A percentile compares a stretch with the other conserved stretches of the same genome.
Conservation (phyloP, 2,329 filamentous ascomycete genomes). For the Ceratocystis cubensis region DNA sequence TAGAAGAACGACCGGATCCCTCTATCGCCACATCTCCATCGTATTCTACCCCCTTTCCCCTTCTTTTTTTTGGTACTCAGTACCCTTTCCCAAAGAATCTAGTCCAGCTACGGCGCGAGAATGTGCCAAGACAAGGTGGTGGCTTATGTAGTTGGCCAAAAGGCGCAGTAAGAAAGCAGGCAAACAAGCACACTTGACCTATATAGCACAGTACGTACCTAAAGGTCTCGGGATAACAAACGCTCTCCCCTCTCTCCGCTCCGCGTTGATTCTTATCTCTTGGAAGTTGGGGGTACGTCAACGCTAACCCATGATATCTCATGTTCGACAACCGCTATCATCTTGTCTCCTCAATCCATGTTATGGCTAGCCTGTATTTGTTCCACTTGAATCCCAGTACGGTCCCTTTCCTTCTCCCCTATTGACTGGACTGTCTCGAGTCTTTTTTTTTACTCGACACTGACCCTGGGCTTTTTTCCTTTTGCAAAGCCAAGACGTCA, state of each 20-base stretch:
- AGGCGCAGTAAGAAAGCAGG: background rate
- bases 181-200: background rate
- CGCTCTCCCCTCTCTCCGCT: background rate
- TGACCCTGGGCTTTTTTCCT: background rate
- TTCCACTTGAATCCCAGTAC: background rate
- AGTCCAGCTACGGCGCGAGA: background rate
- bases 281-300: background rate
- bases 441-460: background rate
- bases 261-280: background rate
- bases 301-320: background rate
- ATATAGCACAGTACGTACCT: background rate
- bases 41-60: background rate
- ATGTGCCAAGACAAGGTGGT: conserved; percentile 5
- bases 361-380: background rate
- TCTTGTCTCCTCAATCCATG: background rate
- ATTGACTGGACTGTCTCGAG: background rate
- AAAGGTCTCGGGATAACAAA: background rate
- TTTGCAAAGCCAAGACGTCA: background rate
- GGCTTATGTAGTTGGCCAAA: conserved; percentile 3
- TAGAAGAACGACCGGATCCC: background rate
- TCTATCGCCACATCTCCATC: background rate
- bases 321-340: background rate
- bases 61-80: background rate
- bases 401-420: background rate
- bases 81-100: background rate